These are phyloP conservation scores for Vigna angularis DNA, from an alignment of 306 rosid species.

Conservation along the genomic window DNA sequence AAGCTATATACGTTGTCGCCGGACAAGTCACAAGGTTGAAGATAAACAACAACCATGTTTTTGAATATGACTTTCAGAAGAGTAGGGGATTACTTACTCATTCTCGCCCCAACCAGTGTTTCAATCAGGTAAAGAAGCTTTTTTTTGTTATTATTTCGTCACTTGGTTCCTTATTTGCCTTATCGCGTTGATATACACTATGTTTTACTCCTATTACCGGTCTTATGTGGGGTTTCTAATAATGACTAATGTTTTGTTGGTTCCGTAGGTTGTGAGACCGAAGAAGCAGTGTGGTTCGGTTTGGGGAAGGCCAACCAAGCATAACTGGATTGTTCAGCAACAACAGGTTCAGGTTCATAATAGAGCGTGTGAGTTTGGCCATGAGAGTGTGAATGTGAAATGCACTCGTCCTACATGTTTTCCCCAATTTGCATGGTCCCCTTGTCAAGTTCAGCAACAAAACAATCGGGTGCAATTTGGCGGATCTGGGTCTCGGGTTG, in stretches of 20 bases:
- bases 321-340: conserved; percentile 54
- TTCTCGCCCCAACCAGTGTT: conserved; percentile 39
- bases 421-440: conserved; percentile 53
- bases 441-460: conserved; percentile 43
- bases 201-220: not conserved
- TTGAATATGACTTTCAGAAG: conserved; percentile 24
- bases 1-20: conserved; percentile 72
- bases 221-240: not conserved
- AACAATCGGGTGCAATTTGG: conserved; percentile 40
- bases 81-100: conserved; percentile 43
- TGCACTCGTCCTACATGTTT: conserved; percentile 42
- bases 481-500: conserved; percentile 43
- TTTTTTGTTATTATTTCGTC: too few relatives aligned
- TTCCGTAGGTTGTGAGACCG: conserved; percentile 43
- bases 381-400: conserved; percentile 40
- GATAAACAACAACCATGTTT: conserved; percentile 38
- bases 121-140: not conserved
- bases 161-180: not conserved
- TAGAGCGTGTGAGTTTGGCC: conserved; percentile 42
- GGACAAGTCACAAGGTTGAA: conserved; percentile 81
- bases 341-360: conserved; percentile 50
- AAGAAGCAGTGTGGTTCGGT: conserved; percentile 48
- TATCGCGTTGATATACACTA: not conserved
- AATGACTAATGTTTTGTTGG: not conserved
- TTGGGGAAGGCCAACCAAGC: conserved; percentile 51